Evolutionary conservation across 2,329 filamentous ascomycete genomes (phyloP).

Genomic region (Fusarium phyllophilum): DNA sequence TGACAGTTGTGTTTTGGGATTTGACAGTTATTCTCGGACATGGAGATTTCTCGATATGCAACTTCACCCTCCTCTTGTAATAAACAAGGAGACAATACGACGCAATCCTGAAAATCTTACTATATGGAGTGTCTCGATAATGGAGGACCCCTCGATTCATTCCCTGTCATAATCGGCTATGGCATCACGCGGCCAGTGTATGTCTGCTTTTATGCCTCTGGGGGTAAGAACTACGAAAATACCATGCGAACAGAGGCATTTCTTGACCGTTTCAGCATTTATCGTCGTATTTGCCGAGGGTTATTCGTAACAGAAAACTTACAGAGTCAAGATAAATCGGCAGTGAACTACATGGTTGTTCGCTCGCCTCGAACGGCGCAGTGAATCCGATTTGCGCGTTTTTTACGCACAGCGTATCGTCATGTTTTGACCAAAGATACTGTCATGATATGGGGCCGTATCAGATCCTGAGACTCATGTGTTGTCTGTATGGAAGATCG

Average conservation of each 20-base stretch:
- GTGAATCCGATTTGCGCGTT: background rate
- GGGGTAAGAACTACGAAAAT: conserved; percentile 23
- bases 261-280: background rate
- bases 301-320: conserved; percentile 3
- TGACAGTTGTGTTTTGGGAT: conserved; percentile 17
- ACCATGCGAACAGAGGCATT: conserved; percentile 3
- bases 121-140: conserved; percentile 17
- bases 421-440: background rate
- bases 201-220: conserved; percentile 8
- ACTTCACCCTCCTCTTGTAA: conserved; percentile 27
- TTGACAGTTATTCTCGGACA: conserved; percentile 32
- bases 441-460: background rate
- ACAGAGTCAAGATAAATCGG: conserved; percentile 2
- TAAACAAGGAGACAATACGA: conserved; percentile 18
- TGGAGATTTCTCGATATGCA: conserved; percentile 15
- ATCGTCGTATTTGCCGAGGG: conserved; percentile 1
- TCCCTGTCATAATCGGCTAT: conserved; percentile 31
- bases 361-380: background rate
- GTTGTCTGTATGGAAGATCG: conserved; percentile 5
- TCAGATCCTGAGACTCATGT: conserved; percentile 16
- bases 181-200: background rate
- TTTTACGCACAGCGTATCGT: background rate
- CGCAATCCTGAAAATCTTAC: conserved; percentile 17
- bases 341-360: background rate
- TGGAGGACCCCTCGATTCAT: conserved; percentile 1